Percentiles rank a stretch among this genome's conserved stretches.
Conservation (phyloP, 2,329 filamentous ascomycete genomes). For the Xylaria sp. region DNA sequence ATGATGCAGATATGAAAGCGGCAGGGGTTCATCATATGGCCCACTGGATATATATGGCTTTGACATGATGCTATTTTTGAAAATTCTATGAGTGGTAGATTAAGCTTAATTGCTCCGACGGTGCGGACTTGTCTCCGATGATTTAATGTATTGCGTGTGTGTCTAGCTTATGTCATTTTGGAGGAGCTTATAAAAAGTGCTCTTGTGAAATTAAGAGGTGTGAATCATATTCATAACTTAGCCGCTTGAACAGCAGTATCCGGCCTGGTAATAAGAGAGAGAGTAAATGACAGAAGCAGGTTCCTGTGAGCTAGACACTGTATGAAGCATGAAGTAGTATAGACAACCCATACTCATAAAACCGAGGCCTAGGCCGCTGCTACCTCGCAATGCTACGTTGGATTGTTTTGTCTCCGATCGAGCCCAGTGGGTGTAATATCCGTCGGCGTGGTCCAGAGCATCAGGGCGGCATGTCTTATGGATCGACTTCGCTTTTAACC, state of each 20-base stretch:
- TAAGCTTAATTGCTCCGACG: constrained; percentile 51
- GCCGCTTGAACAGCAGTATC: constrained; percentile 14
- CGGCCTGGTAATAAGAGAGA: constrained; percentile 11
- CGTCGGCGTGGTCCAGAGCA: constrained; percentile 38
- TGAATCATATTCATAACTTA: constrained; percentile 18
- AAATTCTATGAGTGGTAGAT: constrained; percentile 46
- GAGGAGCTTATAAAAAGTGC: constrained; percentile 5
- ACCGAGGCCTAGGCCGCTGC: constrained; percentile 34
- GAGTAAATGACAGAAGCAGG: constrained; percentile 9
- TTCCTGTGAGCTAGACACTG: background rate
- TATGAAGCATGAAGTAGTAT: constrained; percentile 26
- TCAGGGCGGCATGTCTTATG: constrained; percentile 38
- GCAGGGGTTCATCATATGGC: constrained; percentile 28
- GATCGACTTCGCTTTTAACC: constrained; percentile 44
- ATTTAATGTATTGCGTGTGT: constrained; percentile 1
- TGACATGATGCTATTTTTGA: constrained; percentile 52
- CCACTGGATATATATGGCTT: constrained; percentile 24
- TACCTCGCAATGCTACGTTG: constrained; percentile 27
- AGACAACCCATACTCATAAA: constrained; percentile 21
- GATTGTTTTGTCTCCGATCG: constrained; percentile 41
- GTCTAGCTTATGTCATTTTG: constrained; percentile 1
- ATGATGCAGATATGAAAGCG: constrained; percentile 30
- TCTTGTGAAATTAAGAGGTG: constrained; percentile 12
- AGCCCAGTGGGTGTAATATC: constrained; percentile 33
- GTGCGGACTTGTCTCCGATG: background rate